Evolutionary conservation across 257 asterid genomes (phyloP).

Genomic region (Linaria vulgaris): DNA sequence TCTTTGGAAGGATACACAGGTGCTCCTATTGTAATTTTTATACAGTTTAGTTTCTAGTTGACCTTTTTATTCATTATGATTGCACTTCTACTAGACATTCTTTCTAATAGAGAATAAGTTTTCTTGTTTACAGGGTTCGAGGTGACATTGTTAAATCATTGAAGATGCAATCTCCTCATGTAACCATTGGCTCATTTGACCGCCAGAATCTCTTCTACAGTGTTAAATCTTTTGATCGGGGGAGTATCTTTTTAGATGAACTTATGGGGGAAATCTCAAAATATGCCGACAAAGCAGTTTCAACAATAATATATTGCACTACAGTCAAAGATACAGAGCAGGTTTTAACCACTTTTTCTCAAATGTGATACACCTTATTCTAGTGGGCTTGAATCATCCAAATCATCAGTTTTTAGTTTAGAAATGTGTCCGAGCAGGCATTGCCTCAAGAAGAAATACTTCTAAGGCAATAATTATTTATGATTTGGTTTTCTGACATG

Average conservation of each 20-base stretch:
- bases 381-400: constrained; percentile 9
- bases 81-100: constrained; percentile 2
- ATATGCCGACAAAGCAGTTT: constrained; percentile 49
- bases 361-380: constrained; percentile 6
- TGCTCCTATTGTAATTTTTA: constrained; percentile 6
- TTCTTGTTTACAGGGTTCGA: constrained; percentile 61
- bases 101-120: constrained; percentile 7
- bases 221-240: constrained; percentile 58
- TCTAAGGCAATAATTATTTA: constrained; percentile 6
- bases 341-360: constrained; percentile 12
- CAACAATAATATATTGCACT: constrained; percentile 82
- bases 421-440: not conserved
- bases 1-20: not conserved
- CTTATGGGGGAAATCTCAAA: constrained; percentile 61
- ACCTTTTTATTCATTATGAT: constrained; percentile 13
- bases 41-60: constrained; percentile 16
- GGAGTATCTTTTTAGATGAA: constrained; percentile 55
- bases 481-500: not conserved
- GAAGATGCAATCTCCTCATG: constrained; percentile 67
- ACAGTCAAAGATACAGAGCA: constrained; percentile 73
- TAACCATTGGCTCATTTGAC: constrained; percentile 87
- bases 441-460: not conserved
- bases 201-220: constrained; percentile 88
- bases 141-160: constrained; percentile 65
- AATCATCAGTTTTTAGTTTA: too few species aligned